Conservation (phyloP, 228 moss, liverwort and hornwort genomes). For the Sphagnum magellanicum region DNA sequence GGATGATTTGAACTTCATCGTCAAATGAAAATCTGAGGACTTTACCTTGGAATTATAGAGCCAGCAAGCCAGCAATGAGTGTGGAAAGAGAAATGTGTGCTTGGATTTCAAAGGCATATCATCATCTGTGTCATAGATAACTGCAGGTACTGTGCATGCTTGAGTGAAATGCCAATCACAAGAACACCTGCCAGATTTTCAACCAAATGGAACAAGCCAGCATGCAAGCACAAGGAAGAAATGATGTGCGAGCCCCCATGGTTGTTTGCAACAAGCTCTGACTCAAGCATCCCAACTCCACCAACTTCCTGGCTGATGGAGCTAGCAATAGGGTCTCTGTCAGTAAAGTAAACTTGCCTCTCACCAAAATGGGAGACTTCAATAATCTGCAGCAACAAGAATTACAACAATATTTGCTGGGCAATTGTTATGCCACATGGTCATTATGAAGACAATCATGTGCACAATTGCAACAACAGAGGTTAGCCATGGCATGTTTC, state of each 20-base stretch:
- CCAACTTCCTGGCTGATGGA: constrained; percentile 47
- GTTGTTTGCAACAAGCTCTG: constrained; percentile 33
- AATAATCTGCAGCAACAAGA: constrained; percentile 2
- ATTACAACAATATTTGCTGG: constrained; percentile 6
- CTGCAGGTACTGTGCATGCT: constrained; percentile 49
- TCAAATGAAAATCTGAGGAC: not conserved
- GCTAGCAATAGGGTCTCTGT: constrained; percentile 72
- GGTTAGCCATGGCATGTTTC: constrained; percentile 31
- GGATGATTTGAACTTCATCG: too few species aligned
- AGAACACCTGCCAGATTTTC: constrained; percentile 65
- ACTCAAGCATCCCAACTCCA: constrained; percentile 52
- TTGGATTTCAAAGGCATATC: constrained; percentile 55
- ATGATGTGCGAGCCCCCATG: constrained; percentile 76
- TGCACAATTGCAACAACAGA: constrained; percentile 23
- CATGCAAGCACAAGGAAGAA: constrained; percentile 77
- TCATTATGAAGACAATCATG: constrained; percentile 28
- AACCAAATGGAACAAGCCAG: constrained; percentile 74
- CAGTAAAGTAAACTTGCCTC: constrained; percentile 63
- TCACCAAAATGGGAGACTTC: constrained; percentile 34
- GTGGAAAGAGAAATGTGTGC: constrained; percentile 37
- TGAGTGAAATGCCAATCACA: constrained; percentile 67
- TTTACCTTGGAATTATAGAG: constrained; percentile 27
- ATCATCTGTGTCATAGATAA: constrained; percentile 32
- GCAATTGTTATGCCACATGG: constrained; percentile 47
- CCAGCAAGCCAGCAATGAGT: constrained; percentile 48